A percentile compares a stretch with the other conserved stretches of the same genome.
phyloP scores from a whole-genome alignment of 768 basidiomycete species.

The Hygrophorus pudorinus region DNA sequence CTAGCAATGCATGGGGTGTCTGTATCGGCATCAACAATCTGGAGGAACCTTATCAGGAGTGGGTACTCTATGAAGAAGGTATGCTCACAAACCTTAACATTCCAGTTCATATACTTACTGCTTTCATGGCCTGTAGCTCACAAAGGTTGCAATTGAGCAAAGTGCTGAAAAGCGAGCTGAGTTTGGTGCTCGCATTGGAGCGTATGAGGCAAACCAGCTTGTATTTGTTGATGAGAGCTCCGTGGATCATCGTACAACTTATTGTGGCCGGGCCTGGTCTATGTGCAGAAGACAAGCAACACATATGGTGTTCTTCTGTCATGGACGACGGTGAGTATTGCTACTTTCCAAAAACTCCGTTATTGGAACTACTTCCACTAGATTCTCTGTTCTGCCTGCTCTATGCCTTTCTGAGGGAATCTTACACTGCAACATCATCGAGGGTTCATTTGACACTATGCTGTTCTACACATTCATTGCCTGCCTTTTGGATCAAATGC shows the following conservation, averaged over 20 bases:
- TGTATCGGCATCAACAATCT: conserved; percentile 17
- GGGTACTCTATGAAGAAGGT: conserved; percentile 21
- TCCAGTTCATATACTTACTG: background rate
- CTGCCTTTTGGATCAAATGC: too few species aligned
- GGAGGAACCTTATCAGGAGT: conserved; percentile 12
- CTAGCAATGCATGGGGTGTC: conserved; percentile 9
- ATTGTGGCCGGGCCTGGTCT: conserved; percentile 9
- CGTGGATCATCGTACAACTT: conserved; percentile 16
- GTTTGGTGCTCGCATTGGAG: conserved; percentile 8
- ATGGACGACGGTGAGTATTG: too few species aligned
- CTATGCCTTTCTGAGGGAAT: too few species aligned
- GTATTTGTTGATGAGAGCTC: conserved; percentile 26
- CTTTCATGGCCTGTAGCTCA: conserved; percentile 4
- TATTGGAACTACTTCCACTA: too few species aligned
- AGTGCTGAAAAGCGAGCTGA: conserved; percentile 8
- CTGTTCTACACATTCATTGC: too few species aligned
- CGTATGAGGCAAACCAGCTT: conserved; percentile 13
- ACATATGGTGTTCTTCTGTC: too few species aligned
- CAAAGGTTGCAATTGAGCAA: conserved; percentile 12
- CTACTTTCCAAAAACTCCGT: too few species aligned
- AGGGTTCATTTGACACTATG: too few species aligned
- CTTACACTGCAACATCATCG: too few species aligned
- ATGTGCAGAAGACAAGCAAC: too few species aligned
- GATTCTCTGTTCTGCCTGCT: too few species aligned
- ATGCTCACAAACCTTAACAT: background rate